Evolutionary conservation across 83 land plant species (phyloP).

Genomic region (Larix sibirica): DNA sequence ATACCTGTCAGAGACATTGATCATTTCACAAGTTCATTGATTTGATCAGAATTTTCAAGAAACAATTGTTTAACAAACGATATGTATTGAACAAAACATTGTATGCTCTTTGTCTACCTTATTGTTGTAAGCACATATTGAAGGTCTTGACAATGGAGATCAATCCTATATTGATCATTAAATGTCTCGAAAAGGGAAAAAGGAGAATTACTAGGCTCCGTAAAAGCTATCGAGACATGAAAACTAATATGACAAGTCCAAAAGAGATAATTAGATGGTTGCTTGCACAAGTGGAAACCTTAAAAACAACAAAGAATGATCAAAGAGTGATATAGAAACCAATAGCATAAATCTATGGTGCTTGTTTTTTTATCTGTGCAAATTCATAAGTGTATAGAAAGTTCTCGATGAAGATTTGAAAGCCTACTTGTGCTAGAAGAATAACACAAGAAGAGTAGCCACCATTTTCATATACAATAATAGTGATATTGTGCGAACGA

Average conservation of each 20-base stretch:
- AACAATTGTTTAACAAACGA: neutral
- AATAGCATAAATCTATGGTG: neutral
- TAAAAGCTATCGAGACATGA: neutral
- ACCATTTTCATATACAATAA: conserved; percentile 13
- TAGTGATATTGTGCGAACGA: neutral
- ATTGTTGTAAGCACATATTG: neutral
- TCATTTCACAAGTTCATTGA: neutral
- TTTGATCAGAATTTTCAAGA: neutral
- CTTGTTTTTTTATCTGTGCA: too few relatives aligned
- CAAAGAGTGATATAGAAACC: neutral
- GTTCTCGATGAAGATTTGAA: neutral
- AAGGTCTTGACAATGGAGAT: neutral
- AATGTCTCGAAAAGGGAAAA: neutral
- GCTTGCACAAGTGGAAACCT: neutral
- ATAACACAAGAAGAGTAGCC: neutral
- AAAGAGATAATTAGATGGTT: neutral
- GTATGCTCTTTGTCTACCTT: neutral
- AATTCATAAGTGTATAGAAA: neutral
- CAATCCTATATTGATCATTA: neutral
- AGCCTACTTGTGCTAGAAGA: neutral
- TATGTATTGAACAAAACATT: neutral
- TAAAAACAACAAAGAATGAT: neutral
- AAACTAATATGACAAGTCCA: neutral
- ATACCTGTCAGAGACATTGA: neutral
- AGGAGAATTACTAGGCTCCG: neutral